Evolutionary conservation across 75 land plant genomes (phyloP), one percentile per base, ranked within the genome.

Genomic region (Selaginella moellendorffii): DNA sequence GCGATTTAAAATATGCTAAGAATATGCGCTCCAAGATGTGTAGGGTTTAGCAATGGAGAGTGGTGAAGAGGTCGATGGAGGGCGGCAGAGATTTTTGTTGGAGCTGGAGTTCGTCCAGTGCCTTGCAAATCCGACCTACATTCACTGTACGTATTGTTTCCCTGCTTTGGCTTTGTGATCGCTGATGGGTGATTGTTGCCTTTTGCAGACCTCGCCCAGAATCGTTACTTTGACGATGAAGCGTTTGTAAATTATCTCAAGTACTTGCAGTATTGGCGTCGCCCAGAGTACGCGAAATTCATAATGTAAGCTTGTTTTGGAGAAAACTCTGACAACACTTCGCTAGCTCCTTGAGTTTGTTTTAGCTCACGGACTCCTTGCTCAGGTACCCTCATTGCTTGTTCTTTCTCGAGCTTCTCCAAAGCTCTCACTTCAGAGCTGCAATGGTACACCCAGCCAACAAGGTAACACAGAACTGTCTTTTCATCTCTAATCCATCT

Each of bases 171-270:
- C 46, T 36, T 5, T 36, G 46, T 36, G 46, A 14, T 5, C 10
- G 14, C 10, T 5, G 46, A 36, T 5, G 5, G 14, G 14, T 36
- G 46, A 5, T 14, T 14, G 46, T 36, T 5, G 10, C 46, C 14
- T 5, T 36, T 5, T 36, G 10, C 14, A 36, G 97, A 91, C 85
- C 76, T 92, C 69, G 97, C 97, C 63, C 97, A 92, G 52, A 92
- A 92, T 68, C 86, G 97, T 25, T 92, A 85, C 65, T 85, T 92
- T 69, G 97, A 92, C 65, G 97, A 92, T 71, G 97, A 92, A 68
- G 85, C 97, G 52, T 92, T 88, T 54, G 90, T 88, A 79, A 88
- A 88, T 25, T 92, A 92, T 71, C 71, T 92, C 72, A 88, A 92
- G 54, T 92, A 92, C 65, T 80, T 92, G 66, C 84, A 82, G 58